Base-by-base conservation (phyloP, 352 stramenopile species). In the Pythium plurisporium region DNA sequence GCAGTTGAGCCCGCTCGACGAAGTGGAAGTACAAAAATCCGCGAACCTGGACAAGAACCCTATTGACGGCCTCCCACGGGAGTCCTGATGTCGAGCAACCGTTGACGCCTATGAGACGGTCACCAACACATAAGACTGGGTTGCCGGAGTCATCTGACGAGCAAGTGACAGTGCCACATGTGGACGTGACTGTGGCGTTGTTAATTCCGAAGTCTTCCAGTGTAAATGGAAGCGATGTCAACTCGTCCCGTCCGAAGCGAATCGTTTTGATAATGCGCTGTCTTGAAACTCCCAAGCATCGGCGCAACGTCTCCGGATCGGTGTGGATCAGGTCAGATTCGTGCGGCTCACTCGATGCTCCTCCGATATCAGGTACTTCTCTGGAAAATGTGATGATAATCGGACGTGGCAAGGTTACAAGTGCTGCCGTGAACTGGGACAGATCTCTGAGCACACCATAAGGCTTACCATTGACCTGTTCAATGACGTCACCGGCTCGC, bases 401-500 rank as follows among this genome's bases (percentile, higher is more conserved):
- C 9, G 85, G 85, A 7, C 85, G 79, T 29, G 79, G 74, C 14
- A 92, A 62, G 9, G 66, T 72, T n/a, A 89, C 64, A 34, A 94
- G 52, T 41, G 63, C 79, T 7, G 82, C 74, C 4, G 85, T 94
- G 38, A 94, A 94, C 62, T 94, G 80, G 23, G 79, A 91, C 27
- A 94, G 60, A 69, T 92, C 82, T 12, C 57, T 76, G 17, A 94
- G 52, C 19, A 71, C 42, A 8, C 85, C 85, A 42, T 89, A 87
- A 1, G 54, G 41, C 23, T 80, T 72, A 17, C 73, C 82, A 55
- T 94, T 91, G 15, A 94, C 74, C 29, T 57, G 64, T 51, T 92
- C 82, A 47, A 94, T 82, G 38, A 87, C 56, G 45, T 94, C 85
- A n/a, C 82, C 85, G 1, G 66, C 64, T 23, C 63, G 59, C 44